A percentile compares a stretch with the other conserved stretches of the same genome.
phyloP scores from a whole-genome alignment of 148 eudicot species.

The Spergularia bocconei region DNA sequence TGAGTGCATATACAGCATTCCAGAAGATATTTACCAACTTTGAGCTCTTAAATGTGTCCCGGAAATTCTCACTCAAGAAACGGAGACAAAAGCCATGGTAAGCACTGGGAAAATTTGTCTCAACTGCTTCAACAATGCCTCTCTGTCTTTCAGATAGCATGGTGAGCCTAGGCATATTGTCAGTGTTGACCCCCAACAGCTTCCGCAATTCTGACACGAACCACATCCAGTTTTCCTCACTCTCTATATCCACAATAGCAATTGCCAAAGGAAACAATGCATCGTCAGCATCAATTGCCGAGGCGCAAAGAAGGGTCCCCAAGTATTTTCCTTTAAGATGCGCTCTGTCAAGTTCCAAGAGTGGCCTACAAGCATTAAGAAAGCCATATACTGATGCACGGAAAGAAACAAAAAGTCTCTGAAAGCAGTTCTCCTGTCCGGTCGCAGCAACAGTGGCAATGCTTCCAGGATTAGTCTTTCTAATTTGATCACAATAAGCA shows the following conservation, averaged over 20 bases:
- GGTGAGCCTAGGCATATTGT: slow-evolving; percentile 91
- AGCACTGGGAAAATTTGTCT: slow-evolving; percentile 87
- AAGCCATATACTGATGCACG: slow-evolving; percentile 90
- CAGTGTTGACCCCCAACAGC: slow-evolving; percentile 90
- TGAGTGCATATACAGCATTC: slow-evolving; percentile 95
- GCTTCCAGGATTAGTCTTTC: slow-evolving; percentile 86
- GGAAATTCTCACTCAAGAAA: slow-evolving; percentile 79
- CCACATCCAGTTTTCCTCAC: slow-evolving; percentile 99
- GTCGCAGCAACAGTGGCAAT: slow-evolving; percentile 73
- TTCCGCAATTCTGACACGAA: slow-evolving; percentile 91
- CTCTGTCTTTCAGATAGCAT: slow-evolving; percentile 81
- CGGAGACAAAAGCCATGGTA: slow-evolving; percentile 89
- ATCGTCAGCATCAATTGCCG: slow-evolving; percentile 94
- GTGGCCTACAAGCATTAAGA: slow-evolving; percentile 89
- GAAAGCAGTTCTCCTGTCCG: slow-evolving; percentile 83
- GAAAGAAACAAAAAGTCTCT: slow-evolving; percentile 77
- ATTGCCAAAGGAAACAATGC: slow-evolving; percentile 79
- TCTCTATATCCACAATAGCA: slow-evolving; percentile 82
- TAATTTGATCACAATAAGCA: slow-evolving; percentile 87
- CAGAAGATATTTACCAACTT: slow-evolving; percentile 93
- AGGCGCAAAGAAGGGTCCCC: slow-evolving; percentile 78
- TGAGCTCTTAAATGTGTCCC: slow-evolving; percentile 89
- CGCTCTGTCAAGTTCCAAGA: slow-evolving; percentile 78
- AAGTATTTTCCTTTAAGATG: slow-evolving; percentile 86
- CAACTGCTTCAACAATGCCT: slow-evolving; percentile 83